Evolutionary conservation across 331 rosid species (phyloP), one percentile per base, ranked within the genome.

Genomic region (Malus hybrid): DNA sequence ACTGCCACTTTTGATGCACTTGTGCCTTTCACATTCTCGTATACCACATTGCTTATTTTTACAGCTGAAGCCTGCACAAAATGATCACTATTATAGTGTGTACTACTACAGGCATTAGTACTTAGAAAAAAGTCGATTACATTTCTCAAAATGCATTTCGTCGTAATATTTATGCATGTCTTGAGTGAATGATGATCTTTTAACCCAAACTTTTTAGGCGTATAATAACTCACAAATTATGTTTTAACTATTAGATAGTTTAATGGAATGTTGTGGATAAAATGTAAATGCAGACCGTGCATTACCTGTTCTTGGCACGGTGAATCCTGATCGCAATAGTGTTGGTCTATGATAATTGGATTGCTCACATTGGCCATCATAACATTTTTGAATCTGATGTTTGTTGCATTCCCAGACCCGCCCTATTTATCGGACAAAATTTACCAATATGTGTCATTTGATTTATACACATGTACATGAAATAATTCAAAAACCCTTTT

Each of bases 331-430:
- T 93, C 98, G 77, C 98, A 93, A 36, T 93, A 93, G 33, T 93
- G 72, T 84, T 93, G 98, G 76, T 93, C 82, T 71, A 93, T 87
- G 83, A 93, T 90, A 71, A 93, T 91, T 42, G 98, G 98, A 76
- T 93, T 90, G 29, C 85, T 82, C 70, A 91, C 96, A 59, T 93
- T 93, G 8, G 27, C 22, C 97, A 93, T 86, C 15, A 18, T 62
- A 65, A 93, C 76, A 46, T 91, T 84, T 72, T 68, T 3, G 65
- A 88, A 91, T 48, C 69, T 66, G 36, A 93, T 90, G 77, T 90
- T 79, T 74, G 4, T 86, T 16, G 93, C 98, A 81, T 74, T 87
- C 31, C 98, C 98, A 9, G 86, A 86, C 20, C 97, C 98, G 42
- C 98, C 98, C 96, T 93, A 81, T 71, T 60, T 65, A 39, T 5